These are phyloP conservation scores for Tetrapisispora pingtungensis DNA, from an alignment of 805 yeast species.

Conservation along the genomic window DNA sequence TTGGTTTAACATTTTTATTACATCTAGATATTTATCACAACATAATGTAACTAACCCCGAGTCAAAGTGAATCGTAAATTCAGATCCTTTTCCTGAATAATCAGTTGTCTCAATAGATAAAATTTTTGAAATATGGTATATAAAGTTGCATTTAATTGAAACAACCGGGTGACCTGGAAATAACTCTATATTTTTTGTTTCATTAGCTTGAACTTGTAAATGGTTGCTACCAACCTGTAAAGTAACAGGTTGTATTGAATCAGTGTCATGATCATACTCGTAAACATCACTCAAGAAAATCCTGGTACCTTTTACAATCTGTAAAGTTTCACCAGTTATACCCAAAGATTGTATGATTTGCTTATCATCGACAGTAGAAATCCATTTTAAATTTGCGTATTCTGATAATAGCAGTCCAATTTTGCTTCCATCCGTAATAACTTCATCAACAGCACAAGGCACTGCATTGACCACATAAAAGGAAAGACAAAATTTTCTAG, in stretches of 20 bases:
- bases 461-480: slow-evolving; percentile 40
- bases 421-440: slow-evolving; percentile 5
- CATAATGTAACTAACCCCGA: slow-evolving; percentile 20
- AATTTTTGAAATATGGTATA: slow-evolving; percentile 34
- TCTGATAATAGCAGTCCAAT: slow-evolving; percentile 7
- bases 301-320: slow-evolving; percentile 36
- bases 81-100: slow-evolving; percentile 37
- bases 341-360: slow-evolving; percentile 34
- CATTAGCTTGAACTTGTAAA: slow-evolving; percentile 42
- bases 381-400: slow-evolving; percentile 27
- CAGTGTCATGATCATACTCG: slow-evolving; percentile 36
- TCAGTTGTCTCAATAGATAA: slow-evolving; percentile 31
- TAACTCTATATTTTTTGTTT: slow-evolving; percentile 32
- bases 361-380: slow-evolving; percentile 36
- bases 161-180: slow-evolving; percentile 20
- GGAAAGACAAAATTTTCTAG: slow-evolving; percentile 42
- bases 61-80: slow-evolving; percentile 35
- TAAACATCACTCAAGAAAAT: slow-evolving; percentile 39
- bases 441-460: slow-evolving; percentile 19
- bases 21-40: slow-evolving; percentile 44
- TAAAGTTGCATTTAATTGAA: slow-evolving; percentile 32
- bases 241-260: slow-evolving; percentile 45
- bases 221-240: slow-evolving; percentile 57
- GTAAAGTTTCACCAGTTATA: slow-evolving; percentile 31
- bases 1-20: slow-evolving; percentile 56